phyloP scores from a whole-genome alignment of 1,284 basidiomycete genomes.

The Wallemia ichthyophaga region DNA sequence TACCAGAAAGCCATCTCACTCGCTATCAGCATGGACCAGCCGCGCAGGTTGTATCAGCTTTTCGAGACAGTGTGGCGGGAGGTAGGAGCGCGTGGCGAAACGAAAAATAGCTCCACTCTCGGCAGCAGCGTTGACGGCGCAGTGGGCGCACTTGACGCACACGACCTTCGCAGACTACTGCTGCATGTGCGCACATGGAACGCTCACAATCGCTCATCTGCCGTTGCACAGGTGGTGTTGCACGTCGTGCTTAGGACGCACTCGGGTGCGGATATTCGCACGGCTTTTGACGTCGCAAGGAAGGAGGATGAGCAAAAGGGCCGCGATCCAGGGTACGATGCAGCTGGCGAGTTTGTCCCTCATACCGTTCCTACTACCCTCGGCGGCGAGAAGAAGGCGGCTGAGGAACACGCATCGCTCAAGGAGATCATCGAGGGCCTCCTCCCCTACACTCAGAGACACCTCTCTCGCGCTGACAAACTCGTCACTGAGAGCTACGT shows the following conservation, averaged over 20 bases:
- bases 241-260: slow-evolving; percentile 50
- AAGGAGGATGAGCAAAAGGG: slow-evolving; percentile 13
- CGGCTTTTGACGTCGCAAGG: slow-evolving; percentile 25
- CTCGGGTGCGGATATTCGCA: slow-evolving; percentile 35
- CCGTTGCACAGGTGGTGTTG: slow-evolving; percentile 60
- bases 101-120: too few relatives aligned
- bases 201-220: slow-evolving; percentile 51
- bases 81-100: too few relatives aligned
- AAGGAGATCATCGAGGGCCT: slow-evolving; percentile 55
- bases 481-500: slow-evolving; percentile 77
- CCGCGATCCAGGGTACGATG: slow-evolving; percentile 14
- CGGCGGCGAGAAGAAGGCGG: slow-evolving; percentile 9
- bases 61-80: slow-evolving; percentile 31
- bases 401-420: slow-evolving; percentile 14
- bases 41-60: slow-evolving; percentile 50
- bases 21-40: slow-evolving; percentile 72
- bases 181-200: slow-evolving; percentile 79
- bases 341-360: slow-evolving; percentile 3
- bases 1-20: slow-evolving; percentile 71
- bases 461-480: slow-evolving; percentile 54
- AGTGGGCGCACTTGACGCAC: slow-evolving; percentile 32
- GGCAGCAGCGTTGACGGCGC: slow-evolving; percentile 68
- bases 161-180: slow-evolving; percentile 52
- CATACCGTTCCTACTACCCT: slow-evolving; percentile 6
- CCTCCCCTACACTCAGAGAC: slow-evolving; percentile 77